Evolutionary conservation across 2,329 filamentous ascomycete genomes (phyloP).

Genomic region (Paraphoma chrysanthemicola): DNA sequence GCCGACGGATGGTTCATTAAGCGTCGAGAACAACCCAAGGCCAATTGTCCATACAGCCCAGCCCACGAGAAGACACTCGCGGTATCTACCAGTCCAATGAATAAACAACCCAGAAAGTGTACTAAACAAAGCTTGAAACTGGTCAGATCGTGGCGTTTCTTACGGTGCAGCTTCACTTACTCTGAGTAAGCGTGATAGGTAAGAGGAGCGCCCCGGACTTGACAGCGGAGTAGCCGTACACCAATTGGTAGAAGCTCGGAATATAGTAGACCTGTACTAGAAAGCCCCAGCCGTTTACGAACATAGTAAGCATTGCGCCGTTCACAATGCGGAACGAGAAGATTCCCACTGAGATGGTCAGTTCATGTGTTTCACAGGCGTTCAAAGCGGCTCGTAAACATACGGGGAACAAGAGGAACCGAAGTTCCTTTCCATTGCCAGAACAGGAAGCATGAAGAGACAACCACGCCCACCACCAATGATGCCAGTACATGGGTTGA

Average conservation of each 20-base stretch:
- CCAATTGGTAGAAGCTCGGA: constrained; percentile 69
- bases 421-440: constrained; percentile 66
- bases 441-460: constrained; percentile 56
- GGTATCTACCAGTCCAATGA: constrained; percentile 26
- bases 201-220: constrained; percentile 58
- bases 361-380: not conserved
- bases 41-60: constrained; percentile 29
- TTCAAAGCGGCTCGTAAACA: constrained; percentile 16
- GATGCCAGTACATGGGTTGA: constrained; percentile 60
- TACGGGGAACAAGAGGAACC: constrained; percentile 65
- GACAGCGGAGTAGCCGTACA: constrained; percentile 55
- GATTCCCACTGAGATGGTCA: constrained; percentile 17
- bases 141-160: not conserved
- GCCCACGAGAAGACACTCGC: constrained; percentile 24
- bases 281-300: constrained; percentile 67
- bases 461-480: constrained; percentile 58
- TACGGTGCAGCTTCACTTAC: constrained; percentile 8
- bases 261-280: constrained; percentile 68
- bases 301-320: constrained; percentile 48
- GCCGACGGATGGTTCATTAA: constrained; percentile 16
- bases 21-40: constrained; percentile 23
- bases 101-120: constrained; percentile 26
- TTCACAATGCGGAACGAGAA: constrained; percentile 25
- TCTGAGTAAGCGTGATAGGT: constrained; percentile 55
- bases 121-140: constrained; percentile 20